Evolutionary conservation across 169 alveolate genomes (phyloP).

Genomic region (Plasmodium relictum): DNA sequence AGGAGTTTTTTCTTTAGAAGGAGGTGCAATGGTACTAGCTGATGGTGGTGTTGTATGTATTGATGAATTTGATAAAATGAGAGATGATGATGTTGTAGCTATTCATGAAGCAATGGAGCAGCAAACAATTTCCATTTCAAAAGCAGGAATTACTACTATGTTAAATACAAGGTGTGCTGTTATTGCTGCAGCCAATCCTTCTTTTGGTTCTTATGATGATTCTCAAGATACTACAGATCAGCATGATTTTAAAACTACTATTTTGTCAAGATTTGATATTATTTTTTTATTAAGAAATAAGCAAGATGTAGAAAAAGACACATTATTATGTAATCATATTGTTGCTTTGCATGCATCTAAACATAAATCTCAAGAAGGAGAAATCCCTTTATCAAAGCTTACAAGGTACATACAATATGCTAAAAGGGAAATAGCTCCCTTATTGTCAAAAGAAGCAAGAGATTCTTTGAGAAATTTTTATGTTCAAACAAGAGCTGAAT

Average conservation of each 20-base stretch:
- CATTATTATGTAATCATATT: slow-evolving; percentile 84
- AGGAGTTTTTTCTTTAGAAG: slow-evolving; percentile 96
- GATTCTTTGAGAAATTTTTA: slow-evolving; percentile 95
- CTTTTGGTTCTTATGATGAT: slow-evolving; percentile 98
- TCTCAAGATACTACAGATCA: slow-evolving; percentile 97
- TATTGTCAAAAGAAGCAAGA: slow-evolving; percentile 96
- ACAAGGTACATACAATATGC: slow-evolving; percentile 85
- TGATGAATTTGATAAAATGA: slow-evolving; percentile 99
- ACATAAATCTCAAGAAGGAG: slow-evolving; percentile 73
- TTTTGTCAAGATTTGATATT: slow-evolving; percentile 97
- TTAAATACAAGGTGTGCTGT: slow-evolving; percentile 97
- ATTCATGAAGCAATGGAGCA: slow-evolving; percentile 99
- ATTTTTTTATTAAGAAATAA: slow-evolving; percentile 98
- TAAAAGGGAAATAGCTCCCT: slow-evolving; percentile 92
- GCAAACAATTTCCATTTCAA: slow-evolving; percentile 98
- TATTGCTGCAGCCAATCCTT: slow-evolving; percentile 99
- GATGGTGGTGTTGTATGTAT: slow-evolving; percentile 99
- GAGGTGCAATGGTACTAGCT: slow-evolving; percentile 99
- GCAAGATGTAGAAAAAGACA: slow-evolving; percentile 95
- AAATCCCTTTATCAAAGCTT: slow-evolving; percentile 80
- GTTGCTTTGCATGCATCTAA: slow-evolving; percentile 83
- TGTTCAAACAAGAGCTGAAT: slow-evolving; percentile 92
- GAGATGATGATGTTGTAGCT: slow-evolving; percentile 99
- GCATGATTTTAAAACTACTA: slow-evolving; percentile 98
- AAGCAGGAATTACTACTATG: slow-evolving; percentile 99